phyloP scores from a whole-genome alignment of 176 grass and related monocot species.

The Oryza coarctata region DNA sequence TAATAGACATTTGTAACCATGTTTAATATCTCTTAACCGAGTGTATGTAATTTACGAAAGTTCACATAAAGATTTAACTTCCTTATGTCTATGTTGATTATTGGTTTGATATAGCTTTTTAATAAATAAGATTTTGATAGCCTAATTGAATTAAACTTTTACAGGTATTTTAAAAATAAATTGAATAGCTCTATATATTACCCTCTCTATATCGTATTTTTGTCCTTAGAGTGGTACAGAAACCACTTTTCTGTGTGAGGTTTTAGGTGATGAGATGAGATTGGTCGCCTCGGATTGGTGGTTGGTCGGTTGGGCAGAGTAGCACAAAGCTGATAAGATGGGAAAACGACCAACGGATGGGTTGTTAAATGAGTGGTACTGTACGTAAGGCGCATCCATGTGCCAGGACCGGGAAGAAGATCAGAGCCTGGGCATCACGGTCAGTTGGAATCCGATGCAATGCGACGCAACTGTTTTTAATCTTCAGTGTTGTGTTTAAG shows the following conservation, averaged over 20 bases:
- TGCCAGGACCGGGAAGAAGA: not conserved
- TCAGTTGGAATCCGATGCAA: conserved; percentile 46
- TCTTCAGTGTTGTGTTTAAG: no score
- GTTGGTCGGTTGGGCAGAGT: conserved; percentile 3
- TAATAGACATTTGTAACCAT: no score
- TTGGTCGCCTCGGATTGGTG: not conserved
- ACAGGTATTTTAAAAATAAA: no score
- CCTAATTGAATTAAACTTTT: no score
- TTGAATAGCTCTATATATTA: no score
- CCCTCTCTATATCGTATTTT: no score
- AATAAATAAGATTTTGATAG: no score
- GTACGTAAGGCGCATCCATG: conserved; percentile 12
- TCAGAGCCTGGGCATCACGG: conserved; percentile 6
- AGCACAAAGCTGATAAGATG: not conserved
- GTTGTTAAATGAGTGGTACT: conserved; percentile 10
- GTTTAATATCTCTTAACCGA: no score
- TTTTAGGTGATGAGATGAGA: not conserved
- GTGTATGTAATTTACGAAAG: no score
- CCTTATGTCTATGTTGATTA: no score
- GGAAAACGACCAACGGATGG: not conserved
- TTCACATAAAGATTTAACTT: no score
- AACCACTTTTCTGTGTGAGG: not conserved
- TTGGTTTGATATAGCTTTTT: no score
- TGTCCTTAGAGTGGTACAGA: not conserved
- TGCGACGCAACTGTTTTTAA: conserved; percentile 19